Evolutionary conservation across 495 filamentous ascomycete species (phyloP).

Genomic region (Acidomyces sp.): DNA sequence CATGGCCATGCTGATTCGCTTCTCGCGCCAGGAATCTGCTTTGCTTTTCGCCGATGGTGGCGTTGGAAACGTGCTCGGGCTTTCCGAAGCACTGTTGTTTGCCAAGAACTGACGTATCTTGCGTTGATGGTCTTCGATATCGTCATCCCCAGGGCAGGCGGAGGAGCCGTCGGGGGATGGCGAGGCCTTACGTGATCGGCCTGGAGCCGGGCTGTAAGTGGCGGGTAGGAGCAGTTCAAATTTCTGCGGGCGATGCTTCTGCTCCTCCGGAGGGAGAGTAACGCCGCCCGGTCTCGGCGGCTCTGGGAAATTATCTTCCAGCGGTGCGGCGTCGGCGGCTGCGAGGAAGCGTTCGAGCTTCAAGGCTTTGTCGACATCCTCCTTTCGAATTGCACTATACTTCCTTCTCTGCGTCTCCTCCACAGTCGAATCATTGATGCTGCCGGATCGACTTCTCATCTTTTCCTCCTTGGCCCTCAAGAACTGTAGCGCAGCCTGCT

Average conservation of each 20-base stretch:
- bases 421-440: slow-evolving; percentile 3
- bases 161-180: neutral
- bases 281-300: too few species aligned
- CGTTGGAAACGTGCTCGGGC: neutral
- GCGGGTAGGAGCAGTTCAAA: slow-evolving; percentile 11
- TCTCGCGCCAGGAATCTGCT: neutral
- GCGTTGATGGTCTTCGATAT: slow-evolving; percentile 14
- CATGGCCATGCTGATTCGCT: neutral
- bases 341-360: slow-evolving; percentile 12
- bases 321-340: neutral
- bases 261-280: neutral
- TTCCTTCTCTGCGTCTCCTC: slow-evolving; percentile 6
- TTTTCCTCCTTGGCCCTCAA: slow-evolving; percentile 4
- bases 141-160: slow-evolving; percentile 1
- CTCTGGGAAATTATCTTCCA: slow-evolving; percentile 8
- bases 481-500: slow-evolving; percentile 10
- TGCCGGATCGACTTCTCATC: slow-evolving; percentile 1
- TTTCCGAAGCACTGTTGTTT: neutral
- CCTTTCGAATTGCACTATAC: slow-evolving; percentile 9
- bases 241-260: slow-evolving; percentile 1
- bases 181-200: neutral
- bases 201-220: neutral
- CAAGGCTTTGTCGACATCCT: slow-evolving; percentile 17
- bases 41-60: slow-evolving; percentile 3
- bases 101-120: slow-evolving; percentile 8